phyloP scores from a whole-genome alignment of 495 filamentous ascomycete genomes.

The Tuber brumale region DNA sequence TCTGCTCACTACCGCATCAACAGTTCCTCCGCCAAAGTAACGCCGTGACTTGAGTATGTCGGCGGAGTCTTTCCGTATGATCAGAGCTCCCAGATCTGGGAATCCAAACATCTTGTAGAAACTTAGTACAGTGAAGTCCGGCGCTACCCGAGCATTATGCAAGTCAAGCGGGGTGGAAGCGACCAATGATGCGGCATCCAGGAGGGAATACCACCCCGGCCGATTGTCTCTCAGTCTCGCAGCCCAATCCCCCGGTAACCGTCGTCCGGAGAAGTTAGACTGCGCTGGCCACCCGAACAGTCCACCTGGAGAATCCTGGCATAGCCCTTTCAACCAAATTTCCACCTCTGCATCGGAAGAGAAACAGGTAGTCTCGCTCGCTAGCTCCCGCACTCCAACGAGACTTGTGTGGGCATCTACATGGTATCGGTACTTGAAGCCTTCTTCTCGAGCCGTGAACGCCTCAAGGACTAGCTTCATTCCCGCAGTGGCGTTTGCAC shows the following conservation, averaged over 20 bases:
- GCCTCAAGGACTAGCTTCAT: constrained; percentile 79
- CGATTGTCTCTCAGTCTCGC: constrained; percentile 46
- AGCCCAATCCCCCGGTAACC: constrained; percentile 67
- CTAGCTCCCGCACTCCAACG: constrained; percentile 72
- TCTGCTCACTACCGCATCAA: constrained; percentile 63
- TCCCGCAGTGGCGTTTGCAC: constrained; percentile 84
- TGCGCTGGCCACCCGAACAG: constrained; percentile 85
- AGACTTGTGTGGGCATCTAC: constrained; percentile 80
- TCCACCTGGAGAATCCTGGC: constrained; percentile 36
- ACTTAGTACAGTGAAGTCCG: constrained; percentile 83
- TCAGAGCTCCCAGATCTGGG: constrained; percentile 80
- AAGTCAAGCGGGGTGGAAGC: constrained; percentile 73
- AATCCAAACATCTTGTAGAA: constrained; percentile 98
- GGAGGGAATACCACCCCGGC: constrained; percentile 57
- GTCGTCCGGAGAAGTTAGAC: constrained; percentile 86
- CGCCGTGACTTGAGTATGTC: constrained; percentile 56
- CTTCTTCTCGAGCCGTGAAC: constrained; percentile 56
- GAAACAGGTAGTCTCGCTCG: constrained; percentile 60
- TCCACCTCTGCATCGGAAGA: constrained; percentile 58
- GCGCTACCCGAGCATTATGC: constrained; percentile 53
- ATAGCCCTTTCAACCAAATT: constrained; percentile 54
- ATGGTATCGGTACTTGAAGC: constrained; percentile 81
- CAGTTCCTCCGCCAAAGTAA: constrained; percentile 95
- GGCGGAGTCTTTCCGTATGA: constrained; percentile 62
- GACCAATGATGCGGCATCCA: constrained; percentile 84